phyloP scores from a whole-genome alignment of 179 eudicot genomes.

The Corrigiola litoralis region DNA sequence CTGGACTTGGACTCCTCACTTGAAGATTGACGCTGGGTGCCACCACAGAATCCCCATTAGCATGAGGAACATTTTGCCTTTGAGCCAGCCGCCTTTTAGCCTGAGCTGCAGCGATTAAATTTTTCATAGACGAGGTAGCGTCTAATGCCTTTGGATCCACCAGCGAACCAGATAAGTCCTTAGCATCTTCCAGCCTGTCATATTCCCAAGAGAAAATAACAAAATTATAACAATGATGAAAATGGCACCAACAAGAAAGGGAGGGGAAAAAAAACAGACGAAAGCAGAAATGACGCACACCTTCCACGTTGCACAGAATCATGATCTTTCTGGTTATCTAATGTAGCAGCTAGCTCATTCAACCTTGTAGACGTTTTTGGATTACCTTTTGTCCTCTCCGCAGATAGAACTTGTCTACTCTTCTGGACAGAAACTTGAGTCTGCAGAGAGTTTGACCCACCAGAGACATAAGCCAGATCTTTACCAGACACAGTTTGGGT shows the following conservation, averaged over 20 bases:
- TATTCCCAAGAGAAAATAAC: slow-evolving; percentile 6
- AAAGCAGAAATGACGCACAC: slow-evolving; percentile 29
- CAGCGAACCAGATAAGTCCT: slow-evolving; percentile 32
- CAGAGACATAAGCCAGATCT: slow-evolving; percentile 25
- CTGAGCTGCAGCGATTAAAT: slow-evolving; percentile 94
- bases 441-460: slow-evolving; percentile 33
- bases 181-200: slow-evolving; percentile 48
- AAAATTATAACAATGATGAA: slow-evolving; percentile 4
- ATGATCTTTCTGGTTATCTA: slow-evolving; percentile 32
- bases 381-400: slow-evolving; percentile 44
- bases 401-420: slow-evolving; percentile 39
- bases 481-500: slow-evolving; percentile 33
- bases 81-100: slow-evolving; percentile 76
- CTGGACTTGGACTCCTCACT: slow-evolving; percentile 47
- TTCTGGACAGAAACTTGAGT: slow-evolving; percentile 37
- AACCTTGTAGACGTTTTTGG: slow-evolving; percentile 32
- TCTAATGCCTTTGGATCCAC: slow-evolving; percentile 50
- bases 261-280: not conserved
- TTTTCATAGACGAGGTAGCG: slow-evolving; percentile 57
- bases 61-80: slow-evolving; percentile 40
- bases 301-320: slow-evolving; percentile 41
- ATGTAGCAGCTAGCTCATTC: slow-evolving; percentile 28
- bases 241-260: not conserved
- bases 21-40: slow-evolving; percentile 26
- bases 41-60: slow-evolving; percentile 26